Percentiles rank a stretch among this genome's conserved stretches.
Conservation (phyloP, 2,329 filamentous ascomycete species). For the Aspergillus brunneoviolaceus region DNA sequence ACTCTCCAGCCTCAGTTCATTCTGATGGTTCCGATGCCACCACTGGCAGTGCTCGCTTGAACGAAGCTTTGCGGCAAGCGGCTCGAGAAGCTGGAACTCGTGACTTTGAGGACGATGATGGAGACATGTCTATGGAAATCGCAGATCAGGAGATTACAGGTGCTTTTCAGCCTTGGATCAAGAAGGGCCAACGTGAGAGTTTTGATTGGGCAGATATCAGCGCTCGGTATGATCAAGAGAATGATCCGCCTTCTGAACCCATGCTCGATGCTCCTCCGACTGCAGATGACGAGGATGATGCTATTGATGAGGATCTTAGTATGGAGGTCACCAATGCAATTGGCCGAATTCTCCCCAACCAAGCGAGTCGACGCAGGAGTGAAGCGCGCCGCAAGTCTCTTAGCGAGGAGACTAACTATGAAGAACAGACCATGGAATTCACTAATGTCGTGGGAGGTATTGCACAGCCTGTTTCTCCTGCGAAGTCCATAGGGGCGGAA, state of each 20-base stretch:
- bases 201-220: constrained; percentile 46
- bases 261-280: constrained; percentile 6
- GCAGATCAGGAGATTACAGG: constrained; percentile 60
- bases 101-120: constrained; percentile 60
- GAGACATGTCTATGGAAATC: constrained; percentile 78
- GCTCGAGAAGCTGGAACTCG: constrained; percentile 73
- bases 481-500: constrained; percentile 27
- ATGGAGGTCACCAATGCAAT: constrained; percentile 91
- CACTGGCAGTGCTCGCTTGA: constrained; percentile 70
- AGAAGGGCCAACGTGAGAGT: constrained; percentile 42
- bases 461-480: constrained; percentile 25
- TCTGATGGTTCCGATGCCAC: constrained; percentile 53
- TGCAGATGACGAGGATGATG: constrained; percentile 36
- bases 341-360: constrained; percentile 69
- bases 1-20: constrained; percentile 62
- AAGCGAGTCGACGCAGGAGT: constrained; percentile 34
- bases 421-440: constrained; percentile 50
- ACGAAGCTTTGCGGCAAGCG: constrained; percentile 75
- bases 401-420: constrained; percentile 46
- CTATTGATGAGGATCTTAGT: constrained; percentile 69
- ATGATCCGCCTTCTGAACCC: constrained; percentile 38
- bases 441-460: constrained; percentile 47
- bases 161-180: constrained; percentile 51
- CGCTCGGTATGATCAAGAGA: constrained; percentile 47
- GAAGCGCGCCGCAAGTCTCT: constrained; percentile 44